These are phyloP conservation scores for Fusarium metavorans DNA, from an alignment of 2,329 filamentous ascomycete species.

Conservation along the genomic window DNA sequence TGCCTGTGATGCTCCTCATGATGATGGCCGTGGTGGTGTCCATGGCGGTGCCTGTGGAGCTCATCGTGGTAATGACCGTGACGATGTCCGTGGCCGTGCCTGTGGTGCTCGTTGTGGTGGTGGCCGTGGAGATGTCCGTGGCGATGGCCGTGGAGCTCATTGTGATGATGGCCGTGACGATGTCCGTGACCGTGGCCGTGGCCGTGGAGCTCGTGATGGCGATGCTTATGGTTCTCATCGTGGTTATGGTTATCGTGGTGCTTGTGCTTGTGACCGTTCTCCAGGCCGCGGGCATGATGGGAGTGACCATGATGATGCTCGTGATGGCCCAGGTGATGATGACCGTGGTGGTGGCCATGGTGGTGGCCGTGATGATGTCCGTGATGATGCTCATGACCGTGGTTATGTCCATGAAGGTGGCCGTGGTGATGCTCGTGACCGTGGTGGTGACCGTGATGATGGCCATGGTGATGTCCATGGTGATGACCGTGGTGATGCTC, in stretches of 20 bases:
- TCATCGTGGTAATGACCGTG: background rate
- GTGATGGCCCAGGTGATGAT: background rate
- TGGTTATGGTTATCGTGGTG: background rate
- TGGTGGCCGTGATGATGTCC: background rate
- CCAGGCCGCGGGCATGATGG: conserved; percentile 2
- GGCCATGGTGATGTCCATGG: background rate
- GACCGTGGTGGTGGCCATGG: conserved; percentile 7
- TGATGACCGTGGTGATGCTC: background rate
- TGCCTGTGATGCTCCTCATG: background rate
- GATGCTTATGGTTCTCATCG: background rate
- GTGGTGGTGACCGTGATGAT: background rate
- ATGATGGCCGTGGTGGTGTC: background rate
- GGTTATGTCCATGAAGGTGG: background rate
- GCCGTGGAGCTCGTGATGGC: conserved; percentile 1
- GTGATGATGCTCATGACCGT: conserved; percentile 1
- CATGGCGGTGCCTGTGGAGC: background rate
- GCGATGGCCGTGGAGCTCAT: background rate
- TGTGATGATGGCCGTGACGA: conserved; percentile 1
- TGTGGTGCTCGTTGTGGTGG: background rate
- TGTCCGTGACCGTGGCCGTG: conserved; percentile 12
- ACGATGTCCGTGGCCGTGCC: conserved; percentile 1
- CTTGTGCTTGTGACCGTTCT: background rate
- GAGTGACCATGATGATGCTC: background rate
- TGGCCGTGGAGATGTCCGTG: conserved; percentile 1
- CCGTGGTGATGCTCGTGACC: background rate